phyloP scores from a whole-genome alignment of 176 grass and related monocot species.

The Oryza glumipatula region DNA sequence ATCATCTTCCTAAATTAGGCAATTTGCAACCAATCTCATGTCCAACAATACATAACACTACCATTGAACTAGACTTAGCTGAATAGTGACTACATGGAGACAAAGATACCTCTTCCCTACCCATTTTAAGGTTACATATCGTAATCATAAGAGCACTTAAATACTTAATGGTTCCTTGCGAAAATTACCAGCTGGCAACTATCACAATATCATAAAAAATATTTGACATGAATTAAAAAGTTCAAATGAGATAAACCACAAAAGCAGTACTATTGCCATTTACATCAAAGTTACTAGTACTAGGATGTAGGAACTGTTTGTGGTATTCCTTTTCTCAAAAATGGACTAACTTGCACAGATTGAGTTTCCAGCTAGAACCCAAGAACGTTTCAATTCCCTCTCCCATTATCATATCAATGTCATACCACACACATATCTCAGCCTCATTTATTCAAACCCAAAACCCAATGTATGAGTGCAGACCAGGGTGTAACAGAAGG shows the following conservation, averaged over 20 bases:
- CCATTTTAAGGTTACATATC: neutral
- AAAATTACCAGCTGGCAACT: neutral
- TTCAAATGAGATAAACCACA: conserved; percentile 15
- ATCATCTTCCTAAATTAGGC: conserved; percentile 14
- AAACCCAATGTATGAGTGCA: neutral
- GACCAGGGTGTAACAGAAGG: neutral
- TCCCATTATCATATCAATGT: conserved; percentile 19
- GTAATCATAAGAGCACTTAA: neutral
- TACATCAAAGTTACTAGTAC: conserved; percentile 2
- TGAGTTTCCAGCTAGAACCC: neutral
- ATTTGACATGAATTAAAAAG: neutral
- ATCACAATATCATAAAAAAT: neutral
- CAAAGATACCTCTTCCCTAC: conserved; percentile 8
- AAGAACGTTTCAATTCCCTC: neutral
- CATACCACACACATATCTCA: neutral
- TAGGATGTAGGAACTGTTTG: neutral
- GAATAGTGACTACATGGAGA: conserved; percentile 5
- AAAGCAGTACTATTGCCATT: neutral
- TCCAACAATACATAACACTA: neutral
- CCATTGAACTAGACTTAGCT: conserved; percentile 6
- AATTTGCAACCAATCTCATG: neutral
- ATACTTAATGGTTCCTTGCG: neutral
- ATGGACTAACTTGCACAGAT: neutral
- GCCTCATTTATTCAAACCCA: neutral
- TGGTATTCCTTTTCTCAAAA: neutral